Evolutionary conservation across 1,284 basidiomycete genomes (phyloP).

Genomic region (Ganoderma meredithae): DNA sequence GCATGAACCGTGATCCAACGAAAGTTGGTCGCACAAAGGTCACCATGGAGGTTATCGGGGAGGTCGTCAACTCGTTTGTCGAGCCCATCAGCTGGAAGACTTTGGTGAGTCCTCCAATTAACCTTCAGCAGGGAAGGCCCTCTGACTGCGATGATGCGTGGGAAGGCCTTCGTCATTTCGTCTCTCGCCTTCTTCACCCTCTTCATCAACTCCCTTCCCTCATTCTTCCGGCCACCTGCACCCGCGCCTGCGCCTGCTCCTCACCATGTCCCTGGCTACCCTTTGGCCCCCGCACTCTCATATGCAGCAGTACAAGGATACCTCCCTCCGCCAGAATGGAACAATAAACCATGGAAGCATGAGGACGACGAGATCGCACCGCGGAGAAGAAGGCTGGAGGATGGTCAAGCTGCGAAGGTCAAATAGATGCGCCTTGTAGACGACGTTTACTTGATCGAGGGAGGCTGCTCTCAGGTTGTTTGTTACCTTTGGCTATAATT

Average conservation of each 20-base stretch:
- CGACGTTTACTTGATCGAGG: neutral
- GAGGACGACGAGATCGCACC: constrained; percentile 50
- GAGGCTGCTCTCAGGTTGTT: neutral
- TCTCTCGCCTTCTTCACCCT: constrained; percentile 83
- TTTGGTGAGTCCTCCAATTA: constrained; percentile 61
- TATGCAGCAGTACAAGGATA: constrained; percentile 53
- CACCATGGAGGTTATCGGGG: constrained; percentile 94
- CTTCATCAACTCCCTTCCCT: constrained; percentile 85
- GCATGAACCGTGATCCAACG: constrained; percentile 94
- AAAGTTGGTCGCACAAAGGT: constrained; percentile 90
- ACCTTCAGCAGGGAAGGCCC: neutral
- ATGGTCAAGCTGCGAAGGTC: constrained; percentile 65
- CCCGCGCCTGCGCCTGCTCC: constrained; percentile 29
- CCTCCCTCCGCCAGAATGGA: constrained; percentile 52
- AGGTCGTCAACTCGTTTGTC: constrained; percentile 95
- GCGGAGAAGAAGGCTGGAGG: constrained; percentile 68
- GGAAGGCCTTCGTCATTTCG: constrained; percentile 78
- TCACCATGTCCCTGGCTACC: constrained; percentile 46
- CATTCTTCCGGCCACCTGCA: constrained; percentile 71
- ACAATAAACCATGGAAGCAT: constrained; percentile 38
- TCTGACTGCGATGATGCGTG: neutral
- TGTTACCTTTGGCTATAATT: neutral
- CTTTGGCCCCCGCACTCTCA: constrained; percentile 50
- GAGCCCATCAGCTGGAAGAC: constrained; percentile 98
- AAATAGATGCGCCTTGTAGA: constrained; percentile 22